A percentile compares a stretch with the other conserved stretches of the same genome.
Evolutionary conservation across 768 basidiomycete species (phyloP).

Genomic region (Lactifluus subvellereus): DNA sequence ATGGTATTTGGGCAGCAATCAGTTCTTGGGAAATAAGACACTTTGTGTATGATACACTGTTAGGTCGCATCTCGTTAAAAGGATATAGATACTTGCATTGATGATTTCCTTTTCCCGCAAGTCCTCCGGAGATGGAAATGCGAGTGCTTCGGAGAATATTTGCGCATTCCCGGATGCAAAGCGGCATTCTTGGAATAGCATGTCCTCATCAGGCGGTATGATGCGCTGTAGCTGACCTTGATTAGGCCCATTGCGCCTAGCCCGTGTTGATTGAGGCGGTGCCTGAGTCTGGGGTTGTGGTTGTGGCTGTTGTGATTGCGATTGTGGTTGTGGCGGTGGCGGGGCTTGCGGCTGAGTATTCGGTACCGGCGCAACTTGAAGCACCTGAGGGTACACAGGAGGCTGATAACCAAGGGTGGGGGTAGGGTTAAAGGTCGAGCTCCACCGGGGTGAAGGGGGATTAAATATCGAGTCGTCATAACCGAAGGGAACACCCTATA

Average conservation of each 20-base stretch:
- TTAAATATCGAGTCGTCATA: constrained; percentile 75
- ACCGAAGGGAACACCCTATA: constrained; percentile 69
- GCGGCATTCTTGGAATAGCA: constrained; percentile 81
- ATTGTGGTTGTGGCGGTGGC: constrained; percentile 5
- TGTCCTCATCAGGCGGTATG: constrained; percentile 79
- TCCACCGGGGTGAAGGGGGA: constrained; percentile 45
- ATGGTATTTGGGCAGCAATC: constrained; percentile 81
- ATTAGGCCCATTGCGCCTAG: constrained; percentile 28
- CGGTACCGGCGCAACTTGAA: neutral
- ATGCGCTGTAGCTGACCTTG: constrained; percentile 31
- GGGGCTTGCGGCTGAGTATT: neutral
- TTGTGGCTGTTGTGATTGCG: neutral
- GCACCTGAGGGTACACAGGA: constrained; percentile 10
- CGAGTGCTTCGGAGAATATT: constrained; percentile 65
- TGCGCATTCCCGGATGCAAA: constrained; percentile 78
- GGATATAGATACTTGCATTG: constrained; percentile 40
- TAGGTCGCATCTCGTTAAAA: neutral
- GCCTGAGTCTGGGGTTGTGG: constrained; percentile 2
- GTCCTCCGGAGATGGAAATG: constrained; percentile 64
- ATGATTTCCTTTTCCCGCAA: constrained; percentile 58
- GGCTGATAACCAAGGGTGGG: constrained; percentile 9
- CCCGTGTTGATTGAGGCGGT: constrained; percentile 3
- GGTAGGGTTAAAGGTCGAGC: constrained; percentile 29
- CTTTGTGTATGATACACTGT: constrained; percentile 43
- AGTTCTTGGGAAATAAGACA: constrained; percentile 81